Evolutionary conservation across 805 yeast genomes (phyloP).

Genomic region (Vanderwaltozyma yarrowii): DNA sequence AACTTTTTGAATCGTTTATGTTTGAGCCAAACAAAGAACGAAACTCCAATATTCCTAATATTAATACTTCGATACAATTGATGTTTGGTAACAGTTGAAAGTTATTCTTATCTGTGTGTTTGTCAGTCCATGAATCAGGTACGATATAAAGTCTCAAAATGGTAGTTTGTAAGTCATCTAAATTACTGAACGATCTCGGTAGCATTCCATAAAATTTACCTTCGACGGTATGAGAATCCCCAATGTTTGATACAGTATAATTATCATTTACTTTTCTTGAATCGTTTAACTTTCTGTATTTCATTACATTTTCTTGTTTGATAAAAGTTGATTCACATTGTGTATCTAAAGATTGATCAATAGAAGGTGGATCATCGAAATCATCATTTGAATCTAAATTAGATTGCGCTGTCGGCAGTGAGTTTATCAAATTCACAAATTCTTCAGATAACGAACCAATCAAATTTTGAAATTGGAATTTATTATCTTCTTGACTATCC

Average conservation of each 20-base stretch:
- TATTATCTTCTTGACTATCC: too few relatives aligned
- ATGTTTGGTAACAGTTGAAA: slow-evolving; percentile 1
- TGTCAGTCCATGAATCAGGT: neutral
- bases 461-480: too few relatives aligned
- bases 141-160: slow-evolving; percentile 1
- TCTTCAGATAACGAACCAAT: too few relatives aligned
- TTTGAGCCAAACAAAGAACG: slow-evolving; percentile 1
- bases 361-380: neutral
- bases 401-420: neutral
- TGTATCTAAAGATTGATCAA: too few relatives aligned
- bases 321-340: too few relatives aligned
- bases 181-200: neutral
- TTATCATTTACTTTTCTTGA: too few relatives aligned
- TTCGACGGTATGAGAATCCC: too few relatives aligned
- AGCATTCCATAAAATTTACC: neutral
- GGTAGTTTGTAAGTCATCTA: neutral
- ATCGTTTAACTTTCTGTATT: too few relatives aligned
- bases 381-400: neutral
- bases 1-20: neutral
- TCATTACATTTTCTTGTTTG: too few relatives aligned
- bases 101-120: neutral
- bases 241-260: too few relatives aligned
- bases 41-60: neutral
- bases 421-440: neutral
- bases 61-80: slow-evolving; percentile 1